phyloP scores from a whole-genome alignment of 2,329 filamentous ascomycete genomes.

The Aspergillus pseudonomiae region DNA sequence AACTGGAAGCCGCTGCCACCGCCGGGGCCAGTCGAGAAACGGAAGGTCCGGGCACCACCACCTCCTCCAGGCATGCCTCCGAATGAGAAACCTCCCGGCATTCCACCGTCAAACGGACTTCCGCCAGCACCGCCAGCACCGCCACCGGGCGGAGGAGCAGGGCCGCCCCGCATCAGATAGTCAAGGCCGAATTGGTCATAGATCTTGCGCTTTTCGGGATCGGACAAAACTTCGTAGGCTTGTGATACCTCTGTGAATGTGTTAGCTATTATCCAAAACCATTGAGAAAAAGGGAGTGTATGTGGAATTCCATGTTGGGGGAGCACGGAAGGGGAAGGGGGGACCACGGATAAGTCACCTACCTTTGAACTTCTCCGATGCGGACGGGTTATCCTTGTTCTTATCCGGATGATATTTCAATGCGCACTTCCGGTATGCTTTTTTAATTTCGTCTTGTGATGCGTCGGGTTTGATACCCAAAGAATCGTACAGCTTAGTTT shows the following conservation, averaged over 20 bases:
- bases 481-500: conserved; percentile 92
- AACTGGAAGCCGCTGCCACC: conserved; percentile 75
- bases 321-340: not conserved
- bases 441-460: conserved; percentile 93
- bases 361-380: conserved; percentile 91
- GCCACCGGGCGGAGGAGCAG: conserved; percentile 64
- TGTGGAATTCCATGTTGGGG: not conserved
- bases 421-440: conserved; percentile 80
- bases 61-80: conserved; percentile 56
- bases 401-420: conserved; percentile 96
- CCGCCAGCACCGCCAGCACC: conserved; percentile 55
- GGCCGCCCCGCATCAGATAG: conserved; percentile 81
- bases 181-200: conserved; percentile 96
- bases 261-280: not conserved
- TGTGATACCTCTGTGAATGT: conserved; percentile 74
- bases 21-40: conserved; percentile 54
- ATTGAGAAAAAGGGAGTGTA: not conserved
- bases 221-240: conserved; percentile 96
- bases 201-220: conserved; percentile 92
- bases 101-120: conserved; percentile 63
- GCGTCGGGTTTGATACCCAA: conserved; percentile 78
- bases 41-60: conserved; percentile 50
- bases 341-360: conserved; percentile 25
- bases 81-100: conserved; percentile 57
- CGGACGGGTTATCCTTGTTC: conserved; percentile 86